Evolutionary conservation across 768 basidiomycete genomes (phyloP).

Genomic region (Termitomyces sp.): DNA sequence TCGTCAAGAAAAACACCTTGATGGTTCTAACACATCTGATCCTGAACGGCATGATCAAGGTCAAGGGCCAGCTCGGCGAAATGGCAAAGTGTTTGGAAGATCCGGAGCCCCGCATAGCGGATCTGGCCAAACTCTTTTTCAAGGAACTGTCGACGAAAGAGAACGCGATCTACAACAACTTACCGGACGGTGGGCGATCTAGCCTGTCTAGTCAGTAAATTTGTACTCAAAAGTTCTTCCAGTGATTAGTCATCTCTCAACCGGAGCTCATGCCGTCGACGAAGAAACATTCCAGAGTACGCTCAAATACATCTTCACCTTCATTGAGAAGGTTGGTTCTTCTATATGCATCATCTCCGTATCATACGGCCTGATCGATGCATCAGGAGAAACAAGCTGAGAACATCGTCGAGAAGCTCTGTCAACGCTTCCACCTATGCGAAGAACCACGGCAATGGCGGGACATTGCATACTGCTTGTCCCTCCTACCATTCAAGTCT

Average conservation of each 20-base stretch:
- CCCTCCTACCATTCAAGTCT: conserved; percentile 93
- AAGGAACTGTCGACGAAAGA: conserved; percentile 94
- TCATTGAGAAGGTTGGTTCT: conserved; percentile 83
- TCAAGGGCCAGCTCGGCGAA: conserved; percentile 98
- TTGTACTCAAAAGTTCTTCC: conserved; percentile 8
- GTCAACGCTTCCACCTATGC: conserved; percentile 87
- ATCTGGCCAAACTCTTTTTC: conserved; percentile 98
- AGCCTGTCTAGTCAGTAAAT: not conserved
- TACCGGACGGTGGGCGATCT: conserved; percentile 75
- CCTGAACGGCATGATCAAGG: conserved; percentile 98
- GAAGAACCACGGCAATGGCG: conserved; percentile 94
- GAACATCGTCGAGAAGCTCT: conserved; percentile 94
- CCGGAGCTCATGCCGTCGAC: conserved; percentile 86
- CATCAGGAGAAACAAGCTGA: conserved; percentile 97
- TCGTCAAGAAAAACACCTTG: conserved; percentile 98
- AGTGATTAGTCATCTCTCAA: conserved; percentile 95
- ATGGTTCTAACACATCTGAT: conserved; percentile 98
- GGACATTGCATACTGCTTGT: conserved; percentile 94
- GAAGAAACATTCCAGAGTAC: conserved; percentile 91
- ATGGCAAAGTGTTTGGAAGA: conserved; percentile 99
- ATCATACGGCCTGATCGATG: no score
- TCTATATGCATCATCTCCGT: not conserved
- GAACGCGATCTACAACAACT: conserved; percentile 97
- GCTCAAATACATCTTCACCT: conserved; percentile 92
- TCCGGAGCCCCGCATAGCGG: conserved; percentile 77